Conservation (phyloP, 2,329 filamentous ascomycete species). For the Tolypocladium sp. region DNA sequence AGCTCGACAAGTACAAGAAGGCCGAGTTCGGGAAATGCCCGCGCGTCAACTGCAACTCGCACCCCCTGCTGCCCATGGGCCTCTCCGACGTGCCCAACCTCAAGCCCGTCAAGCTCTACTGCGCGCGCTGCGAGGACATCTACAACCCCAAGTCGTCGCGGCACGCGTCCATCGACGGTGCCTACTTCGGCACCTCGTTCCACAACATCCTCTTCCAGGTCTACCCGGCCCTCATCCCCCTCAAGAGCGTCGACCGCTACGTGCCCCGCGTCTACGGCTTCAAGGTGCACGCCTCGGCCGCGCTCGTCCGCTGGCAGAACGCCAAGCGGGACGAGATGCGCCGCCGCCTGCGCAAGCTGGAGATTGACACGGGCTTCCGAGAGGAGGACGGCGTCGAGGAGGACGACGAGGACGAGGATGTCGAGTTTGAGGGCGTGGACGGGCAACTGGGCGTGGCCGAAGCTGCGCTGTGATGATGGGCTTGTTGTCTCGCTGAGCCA, state of each 20-base stretch:
- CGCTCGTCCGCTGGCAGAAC: conserved; percentile 87
- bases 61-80: conserved; percentile 90
- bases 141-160: conserved; percentile 98
- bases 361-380: conserved; percentile 73
- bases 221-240: conserved; percentile 80
- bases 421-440: conserved; percentile 29
- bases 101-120: conserved; percentile 95
- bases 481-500: background rate
- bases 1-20: conserved; percentile 99
- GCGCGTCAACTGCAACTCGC: conserved; percentile 86
- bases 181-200: conserved; percentile 96
- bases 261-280: conserved; percentile 90
- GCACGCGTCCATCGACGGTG: conserved; percentile 90
- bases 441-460: conserved; percentile 18
- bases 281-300: conserved; percentile 83
- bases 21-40: conserved; percentile 97
- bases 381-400: conserved; percentile 53
- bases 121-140: conserved; percentile 91
- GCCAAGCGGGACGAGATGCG: conserved; percentile 74
- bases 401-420: conserved; percentile 44
- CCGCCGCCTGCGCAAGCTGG: conserved; percentile 58
- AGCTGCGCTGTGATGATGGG: conserved; percentile 8
- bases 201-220: conserved; percentile 99
- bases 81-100: conserved; percentile 80
- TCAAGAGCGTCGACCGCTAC: conserved; percentile 79